Conservation (phyloP, 768 basidiomycete species). For the Suillus brevipes region DNA sequence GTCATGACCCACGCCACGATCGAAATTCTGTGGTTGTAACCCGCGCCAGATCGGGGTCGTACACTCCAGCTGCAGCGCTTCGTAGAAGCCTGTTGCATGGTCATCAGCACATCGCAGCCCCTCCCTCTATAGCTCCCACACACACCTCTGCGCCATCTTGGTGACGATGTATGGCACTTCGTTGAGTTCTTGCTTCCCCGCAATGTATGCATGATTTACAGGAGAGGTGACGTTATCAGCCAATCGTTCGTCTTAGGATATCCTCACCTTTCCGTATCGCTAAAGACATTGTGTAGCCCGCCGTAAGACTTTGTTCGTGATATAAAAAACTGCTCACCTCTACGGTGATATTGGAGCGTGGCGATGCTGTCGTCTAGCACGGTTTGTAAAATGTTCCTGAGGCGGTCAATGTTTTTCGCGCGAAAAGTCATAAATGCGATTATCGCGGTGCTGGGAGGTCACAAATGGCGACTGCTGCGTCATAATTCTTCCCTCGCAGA, state of each 20-base stretch:
- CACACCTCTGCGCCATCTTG: not conserved
- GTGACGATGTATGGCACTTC: not conserved
- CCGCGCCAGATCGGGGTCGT: constrained; percentile 1
- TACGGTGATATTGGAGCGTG: not conserved
- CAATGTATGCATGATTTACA: not conserved
- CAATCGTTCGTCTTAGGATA: not conserved
- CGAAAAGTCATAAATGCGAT: not conserved
- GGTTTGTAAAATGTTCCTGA: not conserved
- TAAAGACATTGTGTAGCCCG: not conserved
- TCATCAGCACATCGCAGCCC: not conserved
- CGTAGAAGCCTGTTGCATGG: not conserved
- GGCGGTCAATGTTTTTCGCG: not conserved
- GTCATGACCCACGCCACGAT: not conserved
- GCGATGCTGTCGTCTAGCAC: not conserved
- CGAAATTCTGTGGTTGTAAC: not conserved
- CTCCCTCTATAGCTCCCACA: not conserved
- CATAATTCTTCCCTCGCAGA: not conserved
- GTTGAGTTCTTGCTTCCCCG: not conserved
- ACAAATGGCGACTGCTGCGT: not conserved
- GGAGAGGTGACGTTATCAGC: not conserved
- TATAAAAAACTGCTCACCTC: not conserved
- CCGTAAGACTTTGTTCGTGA: not conserved
- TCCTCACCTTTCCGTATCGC: not conserved
- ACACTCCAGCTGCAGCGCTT: not conserved
- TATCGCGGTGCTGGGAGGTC: not conserved